A percentile compares a stretch with the other conserved stretches of the same genome.
Conservation (phyloP, 257 asterid species). For the Rehmannia glutinosa region DNA sequence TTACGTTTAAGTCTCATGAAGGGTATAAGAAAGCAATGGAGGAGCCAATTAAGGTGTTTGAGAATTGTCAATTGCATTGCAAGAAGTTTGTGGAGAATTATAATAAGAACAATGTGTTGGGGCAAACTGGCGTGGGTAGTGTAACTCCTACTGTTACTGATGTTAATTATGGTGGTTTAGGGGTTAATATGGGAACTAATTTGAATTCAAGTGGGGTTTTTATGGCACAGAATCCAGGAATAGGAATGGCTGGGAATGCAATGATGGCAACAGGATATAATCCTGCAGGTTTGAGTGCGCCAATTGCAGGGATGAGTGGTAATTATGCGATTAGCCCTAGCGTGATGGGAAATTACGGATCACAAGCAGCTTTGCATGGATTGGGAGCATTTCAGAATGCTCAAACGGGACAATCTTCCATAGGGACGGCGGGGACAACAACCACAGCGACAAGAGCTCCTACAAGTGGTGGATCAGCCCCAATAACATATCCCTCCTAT, state of each 20-base stretch:
- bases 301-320: constrained; percentile 42
- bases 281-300: constrained; percentile 29
- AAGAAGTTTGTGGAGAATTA: constrained; percentile 51
- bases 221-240: constrained; percentile 53
- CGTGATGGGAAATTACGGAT: constrained; percentile 46
- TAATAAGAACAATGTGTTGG: constrained; percentile 15
- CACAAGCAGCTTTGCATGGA: constrained; percentile 56
- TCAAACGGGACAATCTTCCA: constrained; percentile 34
- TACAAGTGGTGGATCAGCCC: constrained; percentile 28
- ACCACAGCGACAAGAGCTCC: constrained; percentile 31
- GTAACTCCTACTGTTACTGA: constrained; percentile 21
- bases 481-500: constrained; percentile 34
- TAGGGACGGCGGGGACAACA: constrained; percentile 30
- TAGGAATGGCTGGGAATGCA: constrained; percentile 48
- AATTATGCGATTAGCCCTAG: too few relatives aligned
- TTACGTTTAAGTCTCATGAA: constrained; percentile 44
- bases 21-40: constrained; percentile 65
- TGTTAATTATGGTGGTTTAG: constrained; percentile 30
- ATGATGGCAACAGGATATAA: constrained; percentile 41
- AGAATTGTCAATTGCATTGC: constrained; percentile 65
- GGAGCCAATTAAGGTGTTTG: constrained; percentile 68
- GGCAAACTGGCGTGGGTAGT: constrained; percentile 9
- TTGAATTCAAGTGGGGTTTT: constrained; percentile 37
- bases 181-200: constrained; percentile 21
- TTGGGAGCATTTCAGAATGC: constrained; percentile 42